A percentile compares a stretch with the other conserved stretches of the same genome.
Conservation (phyloP, 192 early-diverging fungal species). For the Physocladia obscura region DNA sequence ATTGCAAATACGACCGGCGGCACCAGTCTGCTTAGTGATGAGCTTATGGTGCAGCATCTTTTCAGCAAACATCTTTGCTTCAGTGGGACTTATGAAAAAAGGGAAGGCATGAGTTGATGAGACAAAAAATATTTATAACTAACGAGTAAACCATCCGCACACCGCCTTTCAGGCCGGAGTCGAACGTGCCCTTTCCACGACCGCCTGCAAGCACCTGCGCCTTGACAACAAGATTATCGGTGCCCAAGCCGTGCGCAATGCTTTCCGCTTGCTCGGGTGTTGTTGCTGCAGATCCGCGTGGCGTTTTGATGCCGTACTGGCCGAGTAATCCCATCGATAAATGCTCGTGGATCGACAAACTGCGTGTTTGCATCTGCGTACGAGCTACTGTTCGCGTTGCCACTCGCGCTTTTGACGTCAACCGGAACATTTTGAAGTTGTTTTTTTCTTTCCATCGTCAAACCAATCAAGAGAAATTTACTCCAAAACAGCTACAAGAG, state of each 20-base stretch:
- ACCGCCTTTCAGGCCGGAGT: conserved; percentile 94
- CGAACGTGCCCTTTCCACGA: conserved; percentile 96
- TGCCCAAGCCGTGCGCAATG: conserved; percentile 76
- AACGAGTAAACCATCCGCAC: conserved; percentile 90
- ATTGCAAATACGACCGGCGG: conserved; percentile 90
- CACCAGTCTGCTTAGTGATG: conserved; percentile 98
- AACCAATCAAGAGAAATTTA: too few species aligned
- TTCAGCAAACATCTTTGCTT: conserved; percentile 82
- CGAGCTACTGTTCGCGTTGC: background rate
- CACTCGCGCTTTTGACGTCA: too few species aligned
- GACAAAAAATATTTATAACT: conserved; percentile 24
- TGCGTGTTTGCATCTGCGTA: conserved; percentile 29
- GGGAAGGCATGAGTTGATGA: background rate
- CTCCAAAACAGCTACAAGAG: too few species aligned
- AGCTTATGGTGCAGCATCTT: conserved; percentile 98
- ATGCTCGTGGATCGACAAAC: conserved; percentile 98
- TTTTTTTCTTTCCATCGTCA: too few species aligned
- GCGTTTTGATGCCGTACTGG: conserved; percentile 88
- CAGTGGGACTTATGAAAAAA: conserved; percentile 58
- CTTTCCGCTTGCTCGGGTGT: conserved; percentile 83
- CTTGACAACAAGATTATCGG: conserved; percentile 61
- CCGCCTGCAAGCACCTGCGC: conserved; percentile 96
- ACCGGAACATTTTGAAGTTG: too few species aligned
- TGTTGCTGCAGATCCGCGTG: conserved; percentile 84
- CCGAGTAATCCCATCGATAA: conserved; percentile 88